A percentile compares a stretch with the other conserved stretches of the same genome.
Conservation (phyloP, 139 green algal species). For the Chlorella sp. region DNA sequence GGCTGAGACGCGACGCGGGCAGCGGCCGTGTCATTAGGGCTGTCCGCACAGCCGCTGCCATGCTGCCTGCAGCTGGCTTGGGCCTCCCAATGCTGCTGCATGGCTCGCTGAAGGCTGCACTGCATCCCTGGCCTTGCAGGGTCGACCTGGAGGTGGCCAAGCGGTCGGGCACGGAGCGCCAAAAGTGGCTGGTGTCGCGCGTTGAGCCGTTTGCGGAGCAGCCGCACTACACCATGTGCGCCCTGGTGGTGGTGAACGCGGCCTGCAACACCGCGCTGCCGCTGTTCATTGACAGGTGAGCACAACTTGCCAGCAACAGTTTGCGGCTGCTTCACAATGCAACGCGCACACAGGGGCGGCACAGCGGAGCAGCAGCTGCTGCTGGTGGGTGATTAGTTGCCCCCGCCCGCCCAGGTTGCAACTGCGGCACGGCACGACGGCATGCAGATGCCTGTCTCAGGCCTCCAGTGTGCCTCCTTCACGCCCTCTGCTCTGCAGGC, state of each 20-base stretch:
- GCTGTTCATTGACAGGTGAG: constrained; percentile 78
- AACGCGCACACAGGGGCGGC: no score
- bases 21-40: not conserved
- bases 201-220: constrained; percentile 48
- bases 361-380: no score
- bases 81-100: no score
- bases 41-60: no score
- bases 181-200: constrained; percentile 15
- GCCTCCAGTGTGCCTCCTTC: not conserved
- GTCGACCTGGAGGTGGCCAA: constrained; percentile 30
- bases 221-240: constrained; percentile 67
- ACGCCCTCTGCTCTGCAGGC: constrained; percentile 4
- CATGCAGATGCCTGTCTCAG: no score
- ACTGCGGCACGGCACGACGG: no score
- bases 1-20: no score
- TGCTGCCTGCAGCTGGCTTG: no score
- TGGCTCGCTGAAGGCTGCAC: not conserved
- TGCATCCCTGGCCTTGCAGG: not conserved
- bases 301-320: no score
- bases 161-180: constrained; percentile 8
- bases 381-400: no score
- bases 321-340: no score
- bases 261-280: constrained; percentile 76
- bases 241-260: constrained; percentile 81
- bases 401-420: no score